Conservation (phyloP, 2,329 filamentous ascomycete species). For the Oidium heveae region DNA sequence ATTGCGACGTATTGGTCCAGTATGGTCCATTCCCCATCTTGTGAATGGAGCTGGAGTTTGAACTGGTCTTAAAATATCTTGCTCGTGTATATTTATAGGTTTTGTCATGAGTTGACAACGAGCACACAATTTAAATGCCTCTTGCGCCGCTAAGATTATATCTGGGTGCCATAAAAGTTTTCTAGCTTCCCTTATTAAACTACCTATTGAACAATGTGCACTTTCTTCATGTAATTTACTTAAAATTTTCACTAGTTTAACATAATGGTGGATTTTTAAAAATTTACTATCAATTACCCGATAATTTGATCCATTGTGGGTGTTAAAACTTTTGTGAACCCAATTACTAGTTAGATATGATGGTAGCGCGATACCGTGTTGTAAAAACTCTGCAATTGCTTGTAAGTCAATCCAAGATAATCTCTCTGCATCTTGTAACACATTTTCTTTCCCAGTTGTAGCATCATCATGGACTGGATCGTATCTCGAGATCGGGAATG, state of each 20-base stretch:
- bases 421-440: neutral
- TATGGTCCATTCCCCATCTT: neutral
- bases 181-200: neutral
- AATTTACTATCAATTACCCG: neutral
- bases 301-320: neutral
- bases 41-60: neutral
- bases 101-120: neutral
- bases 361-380: neutral
- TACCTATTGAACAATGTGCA: constrained; percentile 1
- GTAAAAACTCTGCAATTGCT: neutral
- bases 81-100: neutral
- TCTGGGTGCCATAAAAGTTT: neutral
- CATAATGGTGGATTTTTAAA: neutral
- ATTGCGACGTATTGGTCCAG: neutral
- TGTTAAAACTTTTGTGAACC: neutral
- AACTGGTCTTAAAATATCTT: neutral
- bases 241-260: neutral
- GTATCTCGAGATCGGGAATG: neutral
- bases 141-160: neutral
- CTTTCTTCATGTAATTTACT: neutral
- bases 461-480: neutral
- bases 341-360: neutral
- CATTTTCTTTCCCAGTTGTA: neutral
- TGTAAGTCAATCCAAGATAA: neutral
- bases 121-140: neutral